Conservation (phyloP, 805 yeast genomes). For the Jamesozyma hellenica region DNA sequence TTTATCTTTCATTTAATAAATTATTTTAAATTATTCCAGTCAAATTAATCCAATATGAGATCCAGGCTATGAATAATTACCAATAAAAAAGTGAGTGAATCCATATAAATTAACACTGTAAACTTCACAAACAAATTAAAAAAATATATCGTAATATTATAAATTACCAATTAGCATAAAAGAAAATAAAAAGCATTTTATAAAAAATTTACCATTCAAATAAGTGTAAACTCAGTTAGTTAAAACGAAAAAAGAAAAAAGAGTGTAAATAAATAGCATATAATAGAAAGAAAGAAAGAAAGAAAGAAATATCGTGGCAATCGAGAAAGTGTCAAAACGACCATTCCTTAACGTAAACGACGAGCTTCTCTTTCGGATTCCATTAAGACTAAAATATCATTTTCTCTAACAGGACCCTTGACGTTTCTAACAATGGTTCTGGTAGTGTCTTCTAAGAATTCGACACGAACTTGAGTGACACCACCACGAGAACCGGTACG, state of each 20-base stretch:
- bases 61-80: neutral
- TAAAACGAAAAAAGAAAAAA: neutral
- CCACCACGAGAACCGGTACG: slow-evolving; percentile 99
- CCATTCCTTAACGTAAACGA: slow-evolving; percentile 61
- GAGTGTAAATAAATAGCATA: neutral
- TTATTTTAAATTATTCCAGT: neutral
- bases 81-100: neutral
- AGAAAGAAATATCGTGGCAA: neutral
- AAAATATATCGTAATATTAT: neutral
- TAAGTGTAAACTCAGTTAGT: too few relatives aligned
- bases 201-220: neutral
- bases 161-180: neutral
- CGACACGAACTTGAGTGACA: slow-evolving; percentile 97
- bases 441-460: slow-evolving; percentile 88
- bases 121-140: neutral
- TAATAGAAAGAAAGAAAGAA: neutral
- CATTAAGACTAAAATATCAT: slow-evolving; percentile 97
- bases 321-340: neutral
- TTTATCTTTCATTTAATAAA: neutral
- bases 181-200: neutral
- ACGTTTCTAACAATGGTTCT: slow-evolving; percentile 96
- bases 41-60: neutral
- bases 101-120: neutral
- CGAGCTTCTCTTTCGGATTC: slow-evolving; percentile 99
- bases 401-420: slow-evolving; percentile 95